Evolutionary conservation across 306 rosid species (phyloP).

Genomic region (Macrotyloma uniflorum): DNA sequence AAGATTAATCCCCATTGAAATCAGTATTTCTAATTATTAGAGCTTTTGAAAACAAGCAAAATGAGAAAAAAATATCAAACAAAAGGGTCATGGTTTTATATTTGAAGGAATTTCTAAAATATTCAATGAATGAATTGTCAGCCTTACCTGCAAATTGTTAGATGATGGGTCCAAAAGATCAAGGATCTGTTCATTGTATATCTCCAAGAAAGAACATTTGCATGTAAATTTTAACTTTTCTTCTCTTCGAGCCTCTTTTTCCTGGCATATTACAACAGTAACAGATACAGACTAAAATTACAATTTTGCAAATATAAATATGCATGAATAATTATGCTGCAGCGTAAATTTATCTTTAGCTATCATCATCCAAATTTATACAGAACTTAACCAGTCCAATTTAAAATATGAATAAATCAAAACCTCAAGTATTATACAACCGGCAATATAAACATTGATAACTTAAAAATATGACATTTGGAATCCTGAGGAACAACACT

Average conservation of each 20-base stretch:
- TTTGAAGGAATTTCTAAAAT: background rate
- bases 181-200: slow-evolving; percentile 95
- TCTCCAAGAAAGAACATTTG: slow-evolving; percentile 94
- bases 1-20: background rate
- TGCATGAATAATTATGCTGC: background rate
- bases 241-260: slow-evolving; percentile 86
- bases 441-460: background rate
- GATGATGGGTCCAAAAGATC: slow-evolving; percentile 95
- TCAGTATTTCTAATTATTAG: background rate
- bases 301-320: slow-evolving; percentile 23
- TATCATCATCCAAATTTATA: slow-evolving; percentile 21
- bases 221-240: slow-evolving; percentile 85
- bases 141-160: slow-evolving; percentile 80
- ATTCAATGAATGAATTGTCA: slow-evolving; percentile 17
- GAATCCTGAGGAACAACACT: background rate
- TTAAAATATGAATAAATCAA: background rate
- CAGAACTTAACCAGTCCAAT: background rate
- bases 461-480: background rate
- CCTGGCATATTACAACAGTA: slow-evolving; percentile 54
- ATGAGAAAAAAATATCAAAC: slow-evolving; percentile 6
- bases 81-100: background rate
- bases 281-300: background rate
- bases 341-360: background rate
- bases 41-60: background rate
- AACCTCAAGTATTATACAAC: slow-evolving; percentile 4